A percentile compares a stretch with the other conserved stretches of the same genome.
Evolutionary conservation across 2,329 filamentous ascomycete species (phyloP).

Genomic region (Diaporthe caulivora): DNA sequence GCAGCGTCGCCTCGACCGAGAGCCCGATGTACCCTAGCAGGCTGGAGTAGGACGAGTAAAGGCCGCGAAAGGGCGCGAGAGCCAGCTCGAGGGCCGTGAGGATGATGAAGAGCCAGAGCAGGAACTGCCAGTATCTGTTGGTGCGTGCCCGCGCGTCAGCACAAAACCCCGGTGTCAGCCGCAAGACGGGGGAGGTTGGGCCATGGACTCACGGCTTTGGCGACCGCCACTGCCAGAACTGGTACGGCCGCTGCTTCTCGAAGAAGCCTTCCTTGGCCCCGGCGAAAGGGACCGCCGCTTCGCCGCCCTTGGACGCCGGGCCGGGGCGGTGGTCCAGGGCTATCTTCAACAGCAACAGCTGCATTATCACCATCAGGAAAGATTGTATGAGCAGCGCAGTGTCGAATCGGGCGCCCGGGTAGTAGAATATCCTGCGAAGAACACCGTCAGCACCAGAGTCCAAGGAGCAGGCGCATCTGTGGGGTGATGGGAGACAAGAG

Average conservation of each 20-base stretch:
- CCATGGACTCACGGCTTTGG: conserved; percentile 69
- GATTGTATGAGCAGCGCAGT: conserved; percentile 73
- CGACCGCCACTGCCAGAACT: conserved; percentile 86
- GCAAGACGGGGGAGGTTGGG: not conserved
- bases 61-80: conserved; percentile 65
- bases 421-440: conserved; percentile 73
- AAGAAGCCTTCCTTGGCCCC: conserved; percentile 57
- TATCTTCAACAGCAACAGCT: conserved; percentile 74
- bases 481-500: not conserved
- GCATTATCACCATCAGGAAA: conserved; percentile 74
- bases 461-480: not conserved
- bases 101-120: conserved; percentile 74
- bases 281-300: conserved; percentile 73
- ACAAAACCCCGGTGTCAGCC: not conserved
- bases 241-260: conserved; percentile 71
- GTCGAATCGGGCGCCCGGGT: conserved; percentile 75
- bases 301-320: conserved; percentile 70
- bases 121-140: conserved; percentile 81
- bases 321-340: conserved; percentile 76
- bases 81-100: conserved; percentile 76
- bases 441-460: conserved; percentile 31
- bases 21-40: conserved; percentile 82
- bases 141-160: conserved; percentile 44
- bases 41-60: conserved; percentile 76
- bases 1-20: conserved; percentile 83